Evolutionary conservation across 371 early-diverging fungal species (phyloP).

Genomic region (Mortierella sp.): DNA sequence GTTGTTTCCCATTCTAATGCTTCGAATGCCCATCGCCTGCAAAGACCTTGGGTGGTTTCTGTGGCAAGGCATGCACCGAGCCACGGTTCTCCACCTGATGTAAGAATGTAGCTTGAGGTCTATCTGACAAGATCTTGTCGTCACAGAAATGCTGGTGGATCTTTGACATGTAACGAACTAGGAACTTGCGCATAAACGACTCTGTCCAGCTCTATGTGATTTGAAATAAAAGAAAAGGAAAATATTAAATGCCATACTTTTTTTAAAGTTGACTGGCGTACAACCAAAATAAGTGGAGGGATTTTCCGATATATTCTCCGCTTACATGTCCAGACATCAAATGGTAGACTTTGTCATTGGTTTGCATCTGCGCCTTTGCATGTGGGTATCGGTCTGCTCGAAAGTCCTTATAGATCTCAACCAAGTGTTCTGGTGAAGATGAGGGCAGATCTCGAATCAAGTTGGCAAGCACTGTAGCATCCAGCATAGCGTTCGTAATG

Average conservation of each 20-base stretch:
- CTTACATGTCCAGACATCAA: constrained; percentile 24
- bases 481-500: constrained; percentile 21
- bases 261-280: not conserved
- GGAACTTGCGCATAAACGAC: constrained; percentile 20
- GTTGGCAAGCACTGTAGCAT: constrained; percentile 27
- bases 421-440: constrained; percentile 22
- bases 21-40: not conserved
- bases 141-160: constrained; percentile 33
- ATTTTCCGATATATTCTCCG: not conserved
- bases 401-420: constrained; percentile 30
- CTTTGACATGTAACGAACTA: constrained; percentile 33
- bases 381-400: constrained; percentile 24
- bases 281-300: not conserved
- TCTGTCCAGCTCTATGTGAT: constrained; percentile 27
- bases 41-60: constrained; percentile 21
- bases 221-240: not conserved
- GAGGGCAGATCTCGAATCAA: constrained; percentile 26
- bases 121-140: constrained; percentile 22
- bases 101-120: constrained; percentile 32
- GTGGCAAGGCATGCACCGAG: constrained; percentile 12
- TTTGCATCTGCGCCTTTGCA: constrained; percentile 27
- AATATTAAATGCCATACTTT: not conserved
- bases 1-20: not conserved
- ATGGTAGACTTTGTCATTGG: constrained; percentile 18
- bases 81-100: constrained; percentile 21